phyloP scores from a whole-genome alignment of 495 filamentous ascomycete species.

The Trichoderma gamsii region DNA sequence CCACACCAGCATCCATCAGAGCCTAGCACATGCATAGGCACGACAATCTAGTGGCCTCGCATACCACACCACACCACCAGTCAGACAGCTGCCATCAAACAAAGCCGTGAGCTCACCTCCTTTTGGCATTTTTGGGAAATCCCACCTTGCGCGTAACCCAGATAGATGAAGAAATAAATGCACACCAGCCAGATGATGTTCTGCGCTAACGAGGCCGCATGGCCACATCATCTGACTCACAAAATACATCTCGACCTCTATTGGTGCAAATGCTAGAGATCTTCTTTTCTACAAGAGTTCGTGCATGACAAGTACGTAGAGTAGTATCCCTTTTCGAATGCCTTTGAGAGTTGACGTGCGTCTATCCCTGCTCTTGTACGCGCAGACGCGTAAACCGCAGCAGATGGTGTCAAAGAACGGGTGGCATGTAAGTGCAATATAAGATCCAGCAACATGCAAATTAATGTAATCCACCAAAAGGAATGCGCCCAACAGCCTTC shows the following conservation, averaged over 20 bases:
- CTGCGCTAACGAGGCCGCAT: background rate
- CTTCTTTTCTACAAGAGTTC: background rate
- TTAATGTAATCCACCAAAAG: too few relatives aligned
- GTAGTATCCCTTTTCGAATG: too few relatives aligned
- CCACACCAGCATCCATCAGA: slow-evolving; percentile 2
- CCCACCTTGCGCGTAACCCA: too few relatives aligned
- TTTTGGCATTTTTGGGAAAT: background rate
- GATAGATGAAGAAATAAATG: background rate
- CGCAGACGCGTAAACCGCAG: too few relatives aligned
- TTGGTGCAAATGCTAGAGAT: background rate
- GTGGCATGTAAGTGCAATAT: too few relatives aligned
- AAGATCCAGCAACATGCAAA: too few relatives aligned
- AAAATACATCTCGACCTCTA: background rate
- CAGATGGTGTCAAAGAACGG: too few relatives aligned
- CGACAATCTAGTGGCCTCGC: background rate
- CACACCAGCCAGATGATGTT: background rate
- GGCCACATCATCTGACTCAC: slow-evolving; percentile 3
- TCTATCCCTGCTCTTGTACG: too few relatives aligned
- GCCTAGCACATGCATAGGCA: background rate
- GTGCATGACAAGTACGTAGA: too few relatives aligned
- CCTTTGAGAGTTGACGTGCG: too few relatives aligned
- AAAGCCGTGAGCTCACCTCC: background rate
- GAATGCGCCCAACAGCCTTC: too few relatives aligned
- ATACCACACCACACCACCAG: background rate
- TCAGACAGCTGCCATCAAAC: background rate